Evolutionary conservation across 2,329 filamentous ascomycete genomes (phyloP).

Genomic region (Colletotrichum viniferum): DNA sequence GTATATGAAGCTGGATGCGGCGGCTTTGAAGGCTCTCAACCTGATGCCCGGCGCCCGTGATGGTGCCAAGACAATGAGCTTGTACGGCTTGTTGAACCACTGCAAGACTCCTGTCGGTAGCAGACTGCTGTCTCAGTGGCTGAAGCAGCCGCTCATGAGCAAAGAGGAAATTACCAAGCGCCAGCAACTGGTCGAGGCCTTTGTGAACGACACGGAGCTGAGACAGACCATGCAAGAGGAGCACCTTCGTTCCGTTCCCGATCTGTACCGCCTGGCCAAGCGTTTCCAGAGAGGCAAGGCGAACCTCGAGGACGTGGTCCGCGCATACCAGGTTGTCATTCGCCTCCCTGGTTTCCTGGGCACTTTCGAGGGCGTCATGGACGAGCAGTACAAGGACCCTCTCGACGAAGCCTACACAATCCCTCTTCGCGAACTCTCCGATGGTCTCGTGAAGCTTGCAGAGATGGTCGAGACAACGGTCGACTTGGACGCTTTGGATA

Average conservation of each 20-base stretch:
- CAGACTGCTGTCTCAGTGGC: constrained; percentile 88
- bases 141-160: constrained; percentile 97
- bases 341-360: constrained; percentile 88
- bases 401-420: constrained; percentile 86
- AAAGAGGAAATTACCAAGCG: constrained; percentile 86
- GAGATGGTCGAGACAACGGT: constrained; percentile 99
- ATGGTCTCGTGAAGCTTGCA: constrained; percentile 82
- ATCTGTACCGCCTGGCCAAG: constrained; percentile 91
- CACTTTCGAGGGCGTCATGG: constrained; percentile 92
- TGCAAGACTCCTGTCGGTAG: constrained; percentile 97
- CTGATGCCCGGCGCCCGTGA: constrained; percentile 96
- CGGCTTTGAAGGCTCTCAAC: constrained; percentile 91
- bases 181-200: constrained; percentile 94
- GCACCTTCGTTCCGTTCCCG: constrained; percentile 89
- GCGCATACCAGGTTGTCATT: constrained; percentile 93
- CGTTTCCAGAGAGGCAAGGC: constrained; percentile 92
- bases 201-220: constrained; percentile 89
- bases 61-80: constrained; percentile 95
- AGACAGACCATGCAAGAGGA: constrained; percentile 97
- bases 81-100: constrained; percentile 93
- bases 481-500: constrained; percentile 91
- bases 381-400: constrained; percentile 87
- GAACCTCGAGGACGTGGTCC: constrained; percentile 92
- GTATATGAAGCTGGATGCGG: constrained; percentile 98
- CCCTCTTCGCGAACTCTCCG: constrained; percentile 77